These are phyloP conservation scores for Pseudotulostoma volvatum DNA, from an alignment of 495 filamentous ascomycete genomes.

Conservation along the genomic window DNA sequence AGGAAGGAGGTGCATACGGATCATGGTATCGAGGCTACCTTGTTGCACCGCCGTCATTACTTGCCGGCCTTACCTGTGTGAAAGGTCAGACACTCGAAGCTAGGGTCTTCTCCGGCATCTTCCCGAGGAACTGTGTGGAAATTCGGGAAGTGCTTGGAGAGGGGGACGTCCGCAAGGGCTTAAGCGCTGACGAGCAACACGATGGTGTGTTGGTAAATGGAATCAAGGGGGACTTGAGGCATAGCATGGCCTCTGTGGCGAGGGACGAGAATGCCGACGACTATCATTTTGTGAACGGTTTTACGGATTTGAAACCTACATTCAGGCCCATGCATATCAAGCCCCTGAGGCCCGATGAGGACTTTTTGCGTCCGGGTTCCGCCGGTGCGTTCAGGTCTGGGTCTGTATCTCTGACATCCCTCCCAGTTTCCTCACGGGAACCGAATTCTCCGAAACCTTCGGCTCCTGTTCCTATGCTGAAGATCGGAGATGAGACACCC, in stretches of 20 bases:
- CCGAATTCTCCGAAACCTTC: conserved; percentile 56
- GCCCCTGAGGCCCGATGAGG: conserved; percentile 16
- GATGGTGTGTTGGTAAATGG: conserved; percentile 3
- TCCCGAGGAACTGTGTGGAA: conserved; percentile 84
- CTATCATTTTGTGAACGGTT: background rate
- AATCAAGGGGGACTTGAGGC: conserved; percentile 6
- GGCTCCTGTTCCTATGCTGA: conserved; percentile 91
- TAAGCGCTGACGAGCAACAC: conserved; percentile 20
- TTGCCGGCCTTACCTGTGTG: conserved; percentile 78
- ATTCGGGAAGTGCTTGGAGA: conserved; percentile 60
- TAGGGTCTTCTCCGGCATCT: conserved; percentile 91
- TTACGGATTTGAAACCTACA: background rate
- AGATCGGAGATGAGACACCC: conserved; percentile 90
- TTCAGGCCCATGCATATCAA: background rate
- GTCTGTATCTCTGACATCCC: conserved; percentile 23
- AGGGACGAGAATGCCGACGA: background rate
- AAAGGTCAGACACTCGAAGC: conserved; percentile 90
- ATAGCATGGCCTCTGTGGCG: conserved; percentile 15
- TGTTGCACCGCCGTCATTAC: conserved; percentile 78
- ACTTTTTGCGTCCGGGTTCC: conserved; percentile 19
- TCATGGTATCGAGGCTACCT: conserved; percentile 93
- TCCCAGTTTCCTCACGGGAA: conserved; percentile 19
- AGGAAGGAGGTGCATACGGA: conserved; percentile 71
- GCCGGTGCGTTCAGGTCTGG: conserved; percentile 13
- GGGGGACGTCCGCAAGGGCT: conserved; percentile 22